Evolutionary conservation across 2,329 filamentous ascomycete genomes (phyloP).

Genomic region (Ophiocordyceps unilateralis): DNA sequence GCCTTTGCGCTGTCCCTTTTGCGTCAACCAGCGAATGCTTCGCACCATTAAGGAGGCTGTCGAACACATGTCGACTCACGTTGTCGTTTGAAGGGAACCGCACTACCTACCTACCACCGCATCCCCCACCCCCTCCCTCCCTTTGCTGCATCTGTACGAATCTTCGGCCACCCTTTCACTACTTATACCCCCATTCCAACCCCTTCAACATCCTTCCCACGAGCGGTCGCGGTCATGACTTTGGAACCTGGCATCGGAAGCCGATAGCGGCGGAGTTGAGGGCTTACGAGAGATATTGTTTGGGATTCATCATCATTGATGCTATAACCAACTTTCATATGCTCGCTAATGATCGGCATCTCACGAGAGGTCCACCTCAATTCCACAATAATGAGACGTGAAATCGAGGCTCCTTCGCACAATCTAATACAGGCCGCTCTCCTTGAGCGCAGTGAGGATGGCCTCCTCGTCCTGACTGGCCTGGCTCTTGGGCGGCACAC

Average conservation of each 20-base stretch:
- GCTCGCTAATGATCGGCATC: background rate
- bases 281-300: background rate
- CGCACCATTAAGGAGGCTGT: slow-evolving; percentile 43
- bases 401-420: background rate
- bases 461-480: slow-evolving; percentile 19
- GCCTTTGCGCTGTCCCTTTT: slow-evolving; percentile 41
- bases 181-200: background rate
- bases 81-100: slow-evolving; percentile 28
- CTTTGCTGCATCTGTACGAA: background rate
- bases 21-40: slow-evolving; percentile 43
- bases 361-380: background rate
- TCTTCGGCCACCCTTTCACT: background rate
- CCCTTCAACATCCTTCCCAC: background rate
- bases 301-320: background rate
- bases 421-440: slow-evolving; percentile 17
- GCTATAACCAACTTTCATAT: background rate
- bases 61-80: slow-evolving; percentile 44
- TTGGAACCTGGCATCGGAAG: background rate
- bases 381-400: background rate
- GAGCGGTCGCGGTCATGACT: background rate
- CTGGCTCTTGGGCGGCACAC: slow-evolving; percentile 11
- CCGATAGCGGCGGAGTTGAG: slow-evolving; percentile 1
- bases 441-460: slow-evolving; percentile 24
- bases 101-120: background rate
- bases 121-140: background rate